A percentile compares a stretch with the other conserved stretches of the same genome.
Evolutionary conservation across 768 basidiomycete genomes (phyloP).

Genomic region (Hydnum rufescens): DNA sequence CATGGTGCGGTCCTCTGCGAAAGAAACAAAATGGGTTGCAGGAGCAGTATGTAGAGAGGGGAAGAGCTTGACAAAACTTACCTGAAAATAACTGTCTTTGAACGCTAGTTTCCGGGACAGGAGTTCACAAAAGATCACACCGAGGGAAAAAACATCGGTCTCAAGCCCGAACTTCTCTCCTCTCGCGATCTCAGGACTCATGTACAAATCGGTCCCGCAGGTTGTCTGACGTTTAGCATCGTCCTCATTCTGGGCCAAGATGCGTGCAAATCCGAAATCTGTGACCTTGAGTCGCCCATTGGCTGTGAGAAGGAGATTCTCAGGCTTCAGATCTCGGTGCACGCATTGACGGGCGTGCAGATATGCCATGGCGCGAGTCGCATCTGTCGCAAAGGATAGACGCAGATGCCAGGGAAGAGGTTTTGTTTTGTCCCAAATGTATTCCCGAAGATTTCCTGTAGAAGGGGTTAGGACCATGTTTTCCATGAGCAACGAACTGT

Average conservation of each 20-base stretch:
- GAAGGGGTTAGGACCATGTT: constrained; percentile 3
- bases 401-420: constrained; percentile 88
- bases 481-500: background rate
- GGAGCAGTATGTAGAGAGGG: background rate
- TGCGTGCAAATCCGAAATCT: constrained; percentile 95
- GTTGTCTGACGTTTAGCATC: constrained; percentile 73
- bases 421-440: constrained; percentile 68
- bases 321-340: constrained; percentile 75
- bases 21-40: constrained; percentile 14
- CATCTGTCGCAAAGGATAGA: constrained; percentile 87
- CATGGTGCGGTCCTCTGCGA: constrained; percentile 61
- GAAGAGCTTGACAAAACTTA: constrained; percentile 4
- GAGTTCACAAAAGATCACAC: constrained; percentile 87
- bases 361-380: constrained; percentile 87
- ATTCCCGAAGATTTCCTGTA: constrained; percentile 58
- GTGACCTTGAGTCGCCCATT: constrained; percentile 94
- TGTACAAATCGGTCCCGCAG: constrained; percentile 83
- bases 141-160: constrained; percentile 88
- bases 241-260: constrained; percentile 79
- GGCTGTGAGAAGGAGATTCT: constrained; percentile 86
- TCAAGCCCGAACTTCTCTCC: constrained; percentile 85
- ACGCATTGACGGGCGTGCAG: constrained; percentile 63
- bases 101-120: constrained; percentile 70
- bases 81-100: constrained; percentile 28
- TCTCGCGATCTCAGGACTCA: constrained; percentile 89